Percentiles rank a stretch among this genome's conserved stretches.
phyloP scores from a whole-genome alignment of 176 grass and related monocot genomes.

The Pharus latifolius region DNA sequence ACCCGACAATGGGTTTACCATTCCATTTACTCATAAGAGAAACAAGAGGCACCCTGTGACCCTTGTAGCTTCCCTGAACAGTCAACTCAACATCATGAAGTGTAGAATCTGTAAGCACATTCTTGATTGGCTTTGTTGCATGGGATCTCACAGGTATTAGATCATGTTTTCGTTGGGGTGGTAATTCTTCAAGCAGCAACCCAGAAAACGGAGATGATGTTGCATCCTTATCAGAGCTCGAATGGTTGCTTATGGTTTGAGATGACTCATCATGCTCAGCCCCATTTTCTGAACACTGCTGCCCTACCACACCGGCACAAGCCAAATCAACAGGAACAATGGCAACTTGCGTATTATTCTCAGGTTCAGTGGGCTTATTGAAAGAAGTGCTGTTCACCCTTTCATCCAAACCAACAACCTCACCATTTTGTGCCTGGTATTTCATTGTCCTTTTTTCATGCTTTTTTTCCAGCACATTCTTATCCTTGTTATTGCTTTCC shows the following conservation, averaged over 20 bases:
- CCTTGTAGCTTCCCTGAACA: constrained; percentile 67
- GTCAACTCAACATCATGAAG: constrained; percentile 73
- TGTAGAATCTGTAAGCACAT: constrained; percentile 19
- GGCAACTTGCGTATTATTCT: neutral
- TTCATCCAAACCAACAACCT: constrained; percentile 19
- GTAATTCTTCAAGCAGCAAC: constrained; percentile 24
- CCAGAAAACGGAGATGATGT: constrained; percentile 14
- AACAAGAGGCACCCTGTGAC: constrained; percentile 61
- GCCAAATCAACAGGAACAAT: constrained; percentile 3
- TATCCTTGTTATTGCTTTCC: constrained; percentile 5
- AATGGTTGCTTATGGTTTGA: constrained; percentile 39
- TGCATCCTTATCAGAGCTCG: constrained; percentile 29
- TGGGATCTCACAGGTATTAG: constrained; percentile 17
- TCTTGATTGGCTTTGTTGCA: constrained; percentile 52
- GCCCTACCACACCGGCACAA: neutral
- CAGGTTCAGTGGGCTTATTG: constrained; percentile 20
- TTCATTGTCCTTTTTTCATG: constrained; percentile 26
- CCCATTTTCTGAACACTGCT: neutral
- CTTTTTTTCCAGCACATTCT: neutral
- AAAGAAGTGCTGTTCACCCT: constrained; percentile 10
- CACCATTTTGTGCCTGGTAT: neutral
- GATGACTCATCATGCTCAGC: constrained; percentile 32
- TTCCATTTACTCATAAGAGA: constrained; percentile 94
- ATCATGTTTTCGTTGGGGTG: constrained; percentile 24
- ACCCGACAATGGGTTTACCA: constrained; percentile 79